A percentile compares a stretch with the other conserved stretches of the same genome.
phyloP scores from a whole-genome alignment of 2,329 filamentous ascomycete genomes.

The Alternaria sp. region DNA sequence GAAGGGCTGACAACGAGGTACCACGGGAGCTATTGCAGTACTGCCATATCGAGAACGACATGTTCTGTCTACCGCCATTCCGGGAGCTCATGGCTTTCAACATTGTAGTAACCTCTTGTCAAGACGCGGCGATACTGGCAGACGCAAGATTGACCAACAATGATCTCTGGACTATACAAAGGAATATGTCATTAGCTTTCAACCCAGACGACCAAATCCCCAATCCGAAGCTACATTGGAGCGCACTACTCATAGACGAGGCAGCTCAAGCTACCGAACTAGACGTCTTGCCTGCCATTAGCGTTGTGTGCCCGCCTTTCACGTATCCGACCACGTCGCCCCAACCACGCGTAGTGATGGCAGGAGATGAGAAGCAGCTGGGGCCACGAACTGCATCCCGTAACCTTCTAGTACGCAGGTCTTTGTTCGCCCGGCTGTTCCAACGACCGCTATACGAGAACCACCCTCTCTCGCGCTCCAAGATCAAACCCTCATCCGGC shows the following conservation, averaged over 20 bases:
- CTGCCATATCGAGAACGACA: constrained; percentile 49
- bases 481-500: constrained; percentile 26
- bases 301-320: constrained; percentile 48
- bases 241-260: constrained; percentile 54
- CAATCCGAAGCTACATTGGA: constrained; percentile 47
- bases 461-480: constrained; percentile 50
- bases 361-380: constrained; percentile 55
- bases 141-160: constrained; percentile 52
- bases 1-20: constrained; percentile 52
- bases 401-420: constrained; percentile 42
- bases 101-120: constrained; percentile 53
- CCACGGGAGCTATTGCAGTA: constrained; percentile 48
- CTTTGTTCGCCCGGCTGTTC: constrained; percentile 53
- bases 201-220: constrained; percentile 28
- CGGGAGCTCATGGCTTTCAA: constrained; percentile 49
- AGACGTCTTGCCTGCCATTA: constrained; percentile 50
- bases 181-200: constrained; percentile 38
- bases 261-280: constrained; percentile 55
- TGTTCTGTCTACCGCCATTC: constrained; percentile 51
- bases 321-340: constrained; percentile 21
- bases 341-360: constrained; percentile 53
- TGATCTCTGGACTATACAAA: constrained; percentile 49
- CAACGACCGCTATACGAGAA: constrained; percentile 45
- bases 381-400: constrained; percentile 49
- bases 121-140: constrained; percentile 51